phyloP scores from a whole-genome alignment of 1,284 basidiomycete genomes.

The Ceratobasidium sp. region DNA sequence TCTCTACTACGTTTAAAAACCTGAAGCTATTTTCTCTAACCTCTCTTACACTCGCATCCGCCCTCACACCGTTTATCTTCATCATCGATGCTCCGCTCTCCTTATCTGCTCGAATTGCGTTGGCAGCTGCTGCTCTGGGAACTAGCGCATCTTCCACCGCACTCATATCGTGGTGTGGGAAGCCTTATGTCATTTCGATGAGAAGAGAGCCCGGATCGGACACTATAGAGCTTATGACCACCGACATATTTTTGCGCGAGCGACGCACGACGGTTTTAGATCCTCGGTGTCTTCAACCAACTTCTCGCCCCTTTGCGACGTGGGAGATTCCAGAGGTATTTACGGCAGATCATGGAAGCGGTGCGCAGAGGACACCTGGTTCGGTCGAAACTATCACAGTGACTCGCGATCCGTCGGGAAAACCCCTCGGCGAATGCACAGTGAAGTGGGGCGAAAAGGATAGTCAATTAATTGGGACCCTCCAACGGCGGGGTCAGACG shows the following conservation, averaged over 20 bases:
- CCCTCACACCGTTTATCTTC: slow-evolving; percentile 80
- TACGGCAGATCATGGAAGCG: slow-evolving; percentile 56
- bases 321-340: slow-evolving; percentile 71
- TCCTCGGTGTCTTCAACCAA: slow-evolving; percentile 71
- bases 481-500: slow-evolving; percentile 64
- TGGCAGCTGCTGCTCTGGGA: slow-evolving; percentile 72
- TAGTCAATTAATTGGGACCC: slow-evolving; percentile 59
- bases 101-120: slow-evolving; percentile 67
- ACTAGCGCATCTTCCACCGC: slow-evolving; percentile 76
- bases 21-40: slow-evolving; percentile 85
- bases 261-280: slow-evolving; percentile 76
- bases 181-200: slow-evolving; percentile 59
- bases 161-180: slow-evolving; percentile 73
- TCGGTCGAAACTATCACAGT: slow-evolving; percentile 78
- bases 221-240: slow-evolving; percentile 74
- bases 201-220: slow-evolving; percentile 49
- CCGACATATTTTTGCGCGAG: slow-evolving; percentile 64
- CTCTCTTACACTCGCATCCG: slow-evolving; percentile 73
- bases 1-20: slow-evolving; percentile 72
- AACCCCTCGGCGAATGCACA: slow-evolving; percentile 76
- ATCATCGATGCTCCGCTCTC: slow-evolving; percentile 79
- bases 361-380: slow-evolving; percentile 52
- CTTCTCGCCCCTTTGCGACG: slow-evolving; percentile 75
- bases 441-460: slow-evolving; percentile 54
- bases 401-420: slow-evolving; percentile 67